Base-by-base conservation (phyloP, 345 rosid species). In the Corymbia maculata region DNA sequence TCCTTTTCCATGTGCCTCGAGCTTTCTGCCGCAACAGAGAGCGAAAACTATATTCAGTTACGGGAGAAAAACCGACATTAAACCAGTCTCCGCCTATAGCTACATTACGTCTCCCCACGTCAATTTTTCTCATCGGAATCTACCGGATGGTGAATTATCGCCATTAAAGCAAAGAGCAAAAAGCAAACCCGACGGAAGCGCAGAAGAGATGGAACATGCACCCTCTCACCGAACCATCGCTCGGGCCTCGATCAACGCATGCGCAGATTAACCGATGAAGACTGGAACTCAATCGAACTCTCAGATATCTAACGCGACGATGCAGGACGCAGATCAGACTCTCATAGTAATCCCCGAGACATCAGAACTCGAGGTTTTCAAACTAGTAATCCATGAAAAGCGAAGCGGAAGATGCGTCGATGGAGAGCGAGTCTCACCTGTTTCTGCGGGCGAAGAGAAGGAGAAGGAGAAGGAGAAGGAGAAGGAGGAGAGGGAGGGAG, bases 1-100 rank as follows among this genome's bases (percentile, higher is more conserved):
- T 66, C 91, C 88, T 92, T 93, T 90, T 93, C 95, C 95, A 89
- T 89, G 49, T 6, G 9, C 14, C 59, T 75, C 50, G 86, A 28
- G n/a, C 47, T 80, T 36, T 36, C 42, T 32, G 16, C 89, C 47
- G 89, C 86, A 53, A 88, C 26, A 79, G 30, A 57, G 52, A 50
- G 55, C 66, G 30, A 14, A 52, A 70, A 21, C 28, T n/a, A 13
- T 51, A 36, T 75, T 22, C 66, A 36, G 82, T 75, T 75, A 36
- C 82, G 24, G 49, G 82, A 75, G 82, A 75, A 70, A 70, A 75
- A 75, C 82, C 49, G 82, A 42, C 82, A 9, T 19, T 75, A 47
- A 19, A 61, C 9, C 49, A 42, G 47, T 36, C 49, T 36, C 82
- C 82, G 47, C 82, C 82, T 28, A 26, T 75, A 75, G 82, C 82